A percentile compares a stretch with the other conserved stretches of the same genome.
phyloP scores from a whole-genome alignment of 805 yeast species.

The Sungouiozyma ichnusensis region DNA sequence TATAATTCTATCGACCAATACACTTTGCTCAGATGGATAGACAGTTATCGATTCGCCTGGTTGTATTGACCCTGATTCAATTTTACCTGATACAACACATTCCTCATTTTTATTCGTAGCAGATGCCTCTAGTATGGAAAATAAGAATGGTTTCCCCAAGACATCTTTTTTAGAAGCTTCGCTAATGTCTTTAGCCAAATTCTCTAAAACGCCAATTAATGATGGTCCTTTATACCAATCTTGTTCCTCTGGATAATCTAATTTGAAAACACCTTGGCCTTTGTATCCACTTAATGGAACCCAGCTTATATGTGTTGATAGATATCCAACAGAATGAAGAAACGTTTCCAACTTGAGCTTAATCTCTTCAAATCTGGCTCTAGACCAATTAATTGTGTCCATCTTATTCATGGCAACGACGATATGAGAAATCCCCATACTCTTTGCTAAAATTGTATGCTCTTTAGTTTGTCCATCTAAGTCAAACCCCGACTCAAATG shows the following conservation, averaged over 20 bases:
- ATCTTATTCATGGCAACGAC: conserved; percentile 74
- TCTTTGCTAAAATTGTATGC: conserved; percentile 90
- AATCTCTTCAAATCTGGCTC: conserved; percentile 88
- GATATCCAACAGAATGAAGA: conserved; percentile 79
- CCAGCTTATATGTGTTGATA: conserved; percentile 66
- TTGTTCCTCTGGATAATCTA: conserved; percentile 40
- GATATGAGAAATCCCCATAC: conserved; percentile 88
- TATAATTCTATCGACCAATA: conserved; percentile 30
- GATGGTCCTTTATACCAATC: conserved; percentile 92
- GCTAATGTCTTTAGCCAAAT: conserved; percentile 13
- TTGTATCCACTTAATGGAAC: conserved; percentile 97
- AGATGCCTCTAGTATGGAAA: conserved; percentile 55
- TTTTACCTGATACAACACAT: conserved; percentile 50
- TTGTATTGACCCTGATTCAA: conserved; percentile 58
- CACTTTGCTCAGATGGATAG: conserved; percentile 40
- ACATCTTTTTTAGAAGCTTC: conserved; percentile 16
- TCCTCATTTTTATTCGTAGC: conserved; percentile 40
- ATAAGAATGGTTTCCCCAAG: conserved; percentile 36
- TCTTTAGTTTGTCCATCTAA: conserved; percentile 98
- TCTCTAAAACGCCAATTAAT: conserved; percentile 72
- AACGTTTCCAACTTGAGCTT: conserved; percentile 63
- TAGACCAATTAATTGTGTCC: conserved; percentile 95
- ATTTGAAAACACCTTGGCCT: conserved; percentile 89
- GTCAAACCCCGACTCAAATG: conserved; percentile 97
- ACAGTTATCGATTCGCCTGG: conserved; percentile 54